Base-by-base conservation (phyloP, 805 yeast species). In the Hanseniaspora lachancei region DNA sequence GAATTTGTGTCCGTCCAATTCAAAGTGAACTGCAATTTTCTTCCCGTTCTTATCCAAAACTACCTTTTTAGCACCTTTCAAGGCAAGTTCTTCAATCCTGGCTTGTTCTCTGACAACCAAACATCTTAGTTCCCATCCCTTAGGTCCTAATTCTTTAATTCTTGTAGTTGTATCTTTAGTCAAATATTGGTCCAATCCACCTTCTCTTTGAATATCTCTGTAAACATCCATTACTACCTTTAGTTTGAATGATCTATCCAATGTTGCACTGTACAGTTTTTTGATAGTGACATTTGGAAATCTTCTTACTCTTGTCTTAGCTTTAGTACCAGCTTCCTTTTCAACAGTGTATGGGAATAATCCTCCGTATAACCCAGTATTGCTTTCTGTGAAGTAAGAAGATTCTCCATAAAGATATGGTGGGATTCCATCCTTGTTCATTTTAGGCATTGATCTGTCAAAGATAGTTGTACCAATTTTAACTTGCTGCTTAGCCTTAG, bases 351-450 rank as follows among this genome's bases (percentile, higher is more conserved):
- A 81, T 51, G 86, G 78, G 64, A 83, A 84, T 56, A 85, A 79
- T 16, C 96, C 98, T 24, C 97, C 99, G 67, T 78, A 91, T 43
- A 93, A 75, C 5, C 97, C 98, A 52, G 82, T 72, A 67, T 91
- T 87, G 62, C 89, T 81, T 70, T 89, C 84, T 66, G 89, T 89
- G 73, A 81, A 91, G 59, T 80, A 76, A 54, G 73, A 70, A 2
- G 96, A 77, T 58, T 85, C 89, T 29, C 91, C 91, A 69, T 83
- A 91, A 53, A 86, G 82, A 66, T 85, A 85, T 10, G 74, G 81
- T 12, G 93, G 93, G 6, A 53, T 16, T 2, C 47, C 56, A 20
- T 44, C 24, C 12, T 34, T 21, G 20, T 53, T 38, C 13, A 15
- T 12, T 34, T 21, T 46, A 27, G 56, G 56, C 34, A 53, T 27